Evolutionary conservation across 257 asterid species (phyloP).

Genomic region (Nicotiana otophora): DNA sequence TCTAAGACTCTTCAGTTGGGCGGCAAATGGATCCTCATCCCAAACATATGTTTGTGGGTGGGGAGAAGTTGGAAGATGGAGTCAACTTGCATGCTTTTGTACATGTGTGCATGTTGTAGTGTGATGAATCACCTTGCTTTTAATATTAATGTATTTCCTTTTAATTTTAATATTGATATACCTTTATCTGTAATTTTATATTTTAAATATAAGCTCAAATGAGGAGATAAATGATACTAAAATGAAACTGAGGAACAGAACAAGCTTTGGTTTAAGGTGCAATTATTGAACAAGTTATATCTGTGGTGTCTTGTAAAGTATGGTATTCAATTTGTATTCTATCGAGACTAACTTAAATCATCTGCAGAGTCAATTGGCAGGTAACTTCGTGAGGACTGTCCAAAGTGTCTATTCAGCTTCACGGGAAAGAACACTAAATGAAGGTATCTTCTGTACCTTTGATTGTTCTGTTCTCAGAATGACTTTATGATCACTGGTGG

Average conservation of each 20-base stretch:
- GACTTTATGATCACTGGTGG: not conserved
- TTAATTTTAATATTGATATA: not conserved
- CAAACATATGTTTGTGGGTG: not conserved
- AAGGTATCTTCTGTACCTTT: constrained; percentile 36
- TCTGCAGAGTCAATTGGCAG: constrained; percentile 56
- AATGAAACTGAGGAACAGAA: not conserved
- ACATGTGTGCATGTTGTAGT: not conserved
- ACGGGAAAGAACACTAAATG: constrained; percentile 41
- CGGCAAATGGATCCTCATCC: not conserved
- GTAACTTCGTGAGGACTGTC: constrained; percentile 45
- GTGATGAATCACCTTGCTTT: not conserved
- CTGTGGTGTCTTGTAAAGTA: not conserved
- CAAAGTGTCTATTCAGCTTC: constrained; percentile 41
- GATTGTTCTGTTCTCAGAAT: not conserved
- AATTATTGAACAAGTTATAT: not conserved
- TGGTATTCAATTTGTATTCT: not conserved
- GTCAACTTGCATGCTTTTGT: not conserved
- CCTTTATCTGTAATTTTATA: not conserved
- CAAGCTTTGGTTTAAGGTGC: not conserved
- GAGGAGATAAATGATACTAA: not conserved
- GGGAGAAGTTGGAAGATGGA: not conserved
- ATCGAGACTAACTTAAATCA: constrained; percentile 22
- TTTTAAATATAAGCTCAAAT: not conserved
- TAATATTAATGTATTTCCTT: not conserved
- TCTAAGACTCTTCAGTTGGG: not conserved